Percentiles rank a stretch among this genome's conserved stretches.
Evolutionary conservation across 106 monocot species (phyloP).

Genomic region (Xerophyta viscosa): DNA sequence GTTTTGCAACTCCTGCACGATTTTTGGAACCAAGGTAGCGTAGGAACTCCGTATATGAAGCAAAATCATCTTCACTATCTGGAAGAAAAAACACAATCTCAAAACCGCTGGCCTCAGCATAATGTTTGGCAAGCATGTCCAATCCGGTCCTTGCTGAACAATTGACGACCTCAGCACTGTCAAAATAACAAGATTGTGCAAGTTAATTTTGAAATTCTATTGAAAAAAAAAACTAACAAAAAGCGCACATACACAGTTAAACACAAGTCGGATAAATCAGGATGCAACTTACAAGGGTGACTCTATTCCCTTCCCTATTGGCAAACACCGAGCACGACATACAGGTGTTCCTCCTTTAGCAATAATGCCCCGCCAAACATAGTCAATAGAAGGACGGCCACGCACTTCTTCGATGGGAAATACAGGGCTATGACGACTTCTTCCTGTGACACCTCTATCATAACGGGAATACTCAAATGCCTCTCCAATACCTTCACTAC

Average conservation of each 20-base stretch:
- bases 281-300: slow-evolving; percentile 60
- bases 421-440: slow-evolving; percentile 26
- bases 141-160: slow-evolving; percentile 90
- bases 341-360: slow-evolving; percentile 89
- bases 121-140: slow-evolving; percentile 84
- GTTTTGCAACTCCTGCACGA: slow-evolving; percentile 96
- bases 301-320: slow-evolving; percentile 67
- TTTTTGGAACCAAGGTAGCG: slow-evolving; percentile 62
- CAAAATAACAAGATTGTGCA: slow-evolving; percentile 6
- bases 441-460: slow-evolving; percentile 20
- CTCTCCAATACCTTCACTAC: slow-evolving; percentile 4
- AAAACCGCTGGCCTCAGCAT: slow-evolving; percentile 71
- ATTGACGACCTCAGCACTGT: slow-evolving; percentile 74
- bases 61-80: slow-evolving; percentile 94
- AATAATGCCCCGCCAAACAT: slow-evolving; percentile 80
- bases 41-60: slow-evolving; percentile 92
- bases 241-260: neutral
- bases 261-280: neutral
- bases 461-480: slow-evolving; percentile 11
- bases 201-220: neutral
- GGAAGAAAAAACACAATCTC: slow-evolving; percentile 93
- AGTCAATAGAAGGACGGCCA: slow-evolving; percentile 24
- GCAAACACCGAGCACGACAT: slow-evolving; percentile 83
- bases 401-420: slow-evolving; percentile 13
- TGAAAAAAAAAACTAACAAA: slow-evolving; percentile 4